These are phyloP conservation scores for Blastomyces emzantsi DNA, from an alignment of 2,329 filamentous ascomycete species.

Conservation along the genomic window DNA sequence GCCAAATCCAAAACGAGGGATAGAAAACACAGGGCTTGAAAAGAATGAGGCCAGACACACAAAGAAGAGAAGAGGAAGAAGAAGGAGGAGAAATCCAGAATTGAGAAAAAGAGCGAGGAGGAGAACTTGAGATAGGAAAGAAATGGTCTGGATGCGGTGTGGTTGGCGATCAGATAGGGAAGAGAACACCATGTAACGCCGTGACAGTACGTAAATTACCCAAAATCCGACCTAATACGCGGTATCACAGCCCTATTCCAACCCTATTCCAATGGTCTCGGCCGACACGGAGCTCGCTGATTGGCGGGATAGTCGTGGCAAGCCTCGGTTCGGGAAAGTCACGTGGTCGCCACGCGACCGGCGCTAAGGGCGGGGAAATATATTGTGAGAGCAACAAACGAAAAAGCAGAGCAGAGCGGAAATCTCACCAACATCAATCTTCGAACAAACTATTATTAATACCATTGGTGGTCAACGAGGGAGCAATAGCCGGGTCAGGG, in stretches of 20 bases:
- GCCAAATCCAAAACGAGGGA: conserved; percentile 1
- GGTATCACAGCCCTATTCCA: neutral
- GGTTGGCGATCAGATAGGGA: conserved; percentile 1
- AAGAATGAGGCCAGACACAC: neutral
- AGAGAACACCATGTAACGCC: neutral
- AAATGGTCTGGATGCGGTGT: neutral
- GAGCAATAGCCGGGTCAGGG: no score
- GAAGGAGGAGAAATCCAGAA: neutral
- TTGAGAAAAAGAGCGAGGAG: neutral
- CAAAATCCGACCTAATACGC: neutral
- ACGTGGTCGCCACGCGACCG: neutral
- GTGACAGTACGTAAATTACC: conserved; percentile 3
- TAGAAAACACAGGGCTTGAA: neutral
- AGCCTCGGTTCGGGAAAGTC: conserved; percentile 3
- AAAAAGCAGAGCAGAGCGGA: no score
- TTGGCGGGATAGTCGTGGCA: conserved; percentile 8
- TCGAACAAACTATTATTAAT: no score
- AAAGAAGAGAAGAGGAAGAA: neutral
- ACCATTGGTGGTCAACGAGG: no score
- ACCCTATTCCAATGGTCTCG: conserved; percentile 7
- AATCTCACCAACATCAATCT: no score
- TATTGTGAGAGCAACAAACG: neutral
- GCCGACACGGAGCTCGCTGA: conserved; percentile 5
- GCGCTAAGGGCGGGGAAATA: no score
- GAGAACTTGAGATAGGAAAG: neutral